Percentiles rank a stretch among this genome's conserved stretches.
These are phyloP conservation scores for Zygoascus tannicola DNA, from an alignment of 805 yeast species.

Conservation along the genomic window DNA sequence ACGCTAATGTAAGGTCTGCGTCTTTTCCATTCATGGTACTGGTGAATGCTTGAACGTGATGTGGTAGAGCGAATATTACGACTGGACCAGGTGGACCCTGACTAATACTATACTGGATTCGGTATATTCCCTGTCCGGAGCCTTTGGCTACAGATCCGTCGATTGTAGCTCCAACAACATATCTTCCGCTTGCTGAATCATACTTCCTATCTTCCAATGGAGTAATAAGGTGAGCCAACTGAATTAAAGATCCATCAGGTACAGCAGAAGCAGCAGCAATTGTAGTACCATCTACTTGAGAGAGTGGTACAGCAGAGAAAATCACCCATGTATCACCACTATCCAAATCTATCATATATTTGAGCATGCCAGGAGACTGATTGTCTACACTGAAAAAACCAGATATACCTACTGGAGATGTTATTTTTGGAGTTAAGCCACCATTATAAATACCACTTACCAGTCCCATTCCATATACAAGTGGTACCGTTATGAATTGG, in stretches of 20 bases:
- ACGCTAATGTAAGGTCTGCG: slow-evolving; percentile 33
- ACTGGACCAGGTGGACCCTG: slow-evolving; percentile 36
- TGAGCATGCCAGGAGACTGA: slow-evolving; percentile 28
- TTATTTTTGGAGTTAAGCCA: slow-evolving; percentile 22
- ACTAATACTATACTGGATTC: slow-evolving; percentile 34
- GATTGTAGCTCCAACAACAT: slow-evolving; percentile 40
- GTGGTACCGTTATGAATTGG: slow-evolving; percentile 25
- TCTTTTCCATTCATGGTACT: slow-evolving; percentile 20
- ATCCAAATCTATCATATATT: slow-evolving; percentile 46
- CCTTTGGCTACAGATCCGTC: slow-evolving; percentile 26
- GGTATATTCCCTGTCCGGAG: slow-evolving; percentile 3
- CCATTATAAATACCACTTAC: slow-evolving; percentile 39
- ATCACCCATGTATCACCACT: slow-evolving; percentile 59
- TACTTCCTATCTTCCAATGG: slow-evolving; percentile 22
- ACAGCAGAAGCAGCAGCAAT: slow-evolving; percentile 37
- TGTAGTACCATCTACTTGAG: slow-evolving; percentile 26
- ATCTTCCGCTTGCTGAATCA: slow-evolving; percentile 57
- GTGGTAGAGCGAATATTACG: slow-evolving; percentile 53
- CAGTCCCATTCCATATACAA: slow-evolving; percentile 56
- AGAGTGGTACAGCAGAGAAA: slow-evolving; percentile 34
- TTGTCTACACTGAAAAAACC: slow-evolving; percentile 28
- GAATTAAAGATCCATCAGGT: slow-evolving; percentile 44
- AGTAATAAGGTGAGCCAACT: slow-evolving; percentile 42
- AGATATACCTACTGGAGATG: slow-evolving; percentile 54
- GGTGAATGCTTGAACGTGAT: slow-evolving; percentile 39